Percentiles rank a stretch among this genome's conserved stretches.
These are phyloP conservation scores for Ambrosiella xylebori DNA, from an alignment of 2,329 filamentous ascomycete species.

Conservation along the genomic window DNA sequence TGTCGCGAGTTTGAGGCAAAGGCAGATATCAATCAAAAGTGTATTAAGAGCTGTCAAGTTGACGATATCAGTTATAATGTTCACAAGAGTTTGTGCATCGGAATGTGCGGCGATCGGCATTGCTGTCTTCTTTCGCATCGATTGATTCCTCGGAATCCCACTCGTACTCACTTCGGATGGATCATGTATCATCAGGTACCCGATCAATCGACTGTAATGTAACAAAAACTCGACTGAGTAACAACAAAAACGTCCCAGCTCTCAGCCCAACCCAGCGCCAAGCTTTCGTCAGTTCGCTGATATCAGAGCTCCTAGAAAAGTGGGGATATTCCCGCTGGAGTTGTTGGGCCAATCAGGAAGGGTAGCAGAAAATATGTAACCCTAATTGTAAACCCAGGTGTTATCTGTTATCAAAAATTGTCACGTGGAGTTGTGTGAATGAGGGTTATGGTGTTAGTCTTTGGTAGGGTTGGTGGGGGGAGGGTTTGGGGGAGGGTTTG, in stretches of 20 bases:
- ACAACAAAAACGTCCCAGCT: background rate
- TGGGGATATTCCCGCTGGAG: background rate
- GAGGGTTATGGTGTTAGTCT: background rate
- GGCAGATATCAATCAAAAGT: background rate
- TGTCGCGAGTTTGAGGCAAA: background rate
- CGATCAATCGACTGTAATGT: too few relatives aligned
- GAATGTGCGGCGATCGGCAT: background rate
- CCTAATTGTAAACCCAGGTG: background rate
- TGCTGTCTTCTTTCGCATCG: background rate
- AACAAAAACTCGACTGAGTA: too few relatives aligned
- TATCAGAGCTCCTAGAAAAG: constrained; percentile 1
- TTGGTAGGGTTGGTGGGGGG: background rate
- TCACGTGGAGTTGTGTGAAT: background rate
- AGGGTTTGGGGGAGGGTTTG: background rate
- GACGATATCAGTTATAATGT: background rate
- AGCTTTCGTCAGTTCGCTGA: background rate
- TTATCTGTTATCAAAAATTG: background rate
- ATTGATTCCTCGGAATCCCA: background rate
- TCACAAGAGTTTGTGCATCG: background rate
- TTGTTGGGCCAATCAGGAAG: background rate
- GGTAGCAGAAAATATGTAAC: background rate
- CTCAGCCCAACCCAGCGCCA: background rate
- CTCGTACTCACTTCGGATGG: background rate
- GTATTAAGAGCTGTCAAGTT: too few relatives aligned
- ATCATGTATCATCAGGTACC: background rate